Evolutionary conservation across 2,329 filamentous ascomycete genomes (phyloP).

Genomic region (Hymenoscyphus repandus): DNA sequence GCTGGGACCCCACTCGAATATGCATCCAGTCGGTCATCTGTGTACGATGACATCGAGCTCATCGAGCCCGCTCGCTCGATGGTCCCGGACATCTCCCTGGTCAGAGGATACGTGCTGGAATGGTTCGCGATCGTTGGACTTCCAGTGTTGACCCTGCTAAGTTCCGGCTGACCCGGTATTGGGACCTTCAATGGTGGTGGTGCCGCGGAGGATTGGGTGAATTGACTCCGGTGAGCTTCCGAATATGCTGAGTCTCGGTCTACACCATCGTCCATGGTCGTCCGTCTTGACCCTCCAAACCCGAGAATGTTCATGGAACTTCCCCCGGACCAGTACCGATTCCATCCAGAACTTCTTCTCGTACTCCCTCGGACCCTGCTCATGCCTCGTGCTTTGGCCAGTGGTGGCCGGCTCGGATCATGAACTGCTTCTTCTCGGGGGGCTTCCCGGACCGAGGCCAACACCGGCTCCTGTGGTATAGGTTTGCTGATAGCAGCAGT

Average conservation of each 20-base stretch:
- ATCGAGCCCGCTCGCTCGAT: constrained; percentile 53
- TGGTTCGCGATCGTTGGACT: constrained; percentile 62
- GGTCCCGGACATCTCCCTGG: constrained; percentile 54
- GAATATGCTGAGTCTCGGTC: constrained; percentile 45
- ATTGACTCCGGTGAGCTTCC: constrained; percentile 36
- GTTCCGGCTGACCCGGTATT: constrained; percentile 48
- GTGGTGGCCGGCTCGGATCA: constrained; percentile 8
- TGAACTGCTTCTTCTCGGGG: constrained; percentile 35
- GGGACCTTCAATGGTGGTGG: constrained; percentile 63
- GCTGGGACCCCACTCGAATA: constrained; percentile 63
- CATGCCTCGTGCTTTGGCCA: constrained; percentile 13
- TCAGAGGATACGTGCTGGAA: constrained; percentile 41
- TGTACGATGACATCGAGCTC: constrained; percentile 26
- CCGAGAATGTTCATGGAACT: constrained; percentile 63
- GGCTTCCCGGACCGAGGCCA: constrained; percentile 20
- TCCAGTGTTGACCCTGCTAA: constrained; percentile 61
- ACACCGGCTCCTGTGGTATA: constrained; percentile 40
- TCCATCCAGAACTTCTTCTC: constrained; percentile 65
- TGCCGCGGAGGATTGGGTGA: constrained; percentile 62
- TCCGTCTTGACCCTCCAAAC: constrained; percentile 41
- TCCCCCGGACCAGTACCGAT: constrained; percentile 71
- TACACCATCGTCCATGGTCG: constrained; percentile 45
- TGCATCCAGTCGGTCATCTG: constrained; percentile 35
- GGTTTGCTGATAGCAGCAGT: constrained; percentile 54
- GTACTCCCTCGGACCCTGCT: constrained; percentile 15